phyloP scores from a whole-genome alignment of 495 filamentous ascomycete genomes.

The Friedmanniomyces simplex region DNA sequence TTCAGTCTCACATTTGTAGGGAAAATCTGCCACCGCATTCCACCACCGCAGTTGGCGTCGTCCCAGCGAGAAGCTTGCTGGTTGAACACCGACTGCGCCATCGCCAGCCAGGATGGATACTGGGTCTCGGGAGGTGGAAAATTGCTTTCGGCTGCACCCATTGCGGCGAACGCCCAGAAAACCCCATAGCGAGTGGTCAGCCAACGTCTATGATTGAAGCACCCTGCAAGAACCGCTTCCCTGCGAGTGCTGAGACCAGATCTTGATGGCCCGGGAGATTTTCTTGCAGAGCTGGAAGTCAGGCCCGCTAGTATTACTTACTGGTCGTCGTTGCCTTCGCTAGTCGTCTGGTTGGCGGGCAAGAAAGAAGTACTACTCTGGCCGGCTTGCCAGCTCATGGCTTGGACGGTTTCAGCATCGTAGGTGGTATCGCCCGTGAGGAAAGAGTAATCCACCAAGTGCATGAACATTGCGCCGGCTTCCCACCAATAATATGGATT shows the following conservation, averaged over 20 bases:
- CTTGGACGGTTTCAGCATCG: constrained; percentile 39
- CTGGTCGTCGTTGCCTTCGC: constrained; percentile 46
- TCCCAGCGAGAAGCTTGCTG: constrained; percentile 46
- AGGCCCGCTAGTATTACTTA: no score
- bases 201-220: no score
- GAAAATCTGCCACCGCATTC: constrained; percentile 74
- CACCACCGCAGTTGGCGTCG: constrained; percentile 12
- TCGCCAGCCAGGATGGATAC: constrained; percentile 19
- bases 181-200: no score
- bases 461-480: constrained; percentile 40
- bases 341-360: constrained; percentile 34
- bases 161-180: constrained; percentile 27
- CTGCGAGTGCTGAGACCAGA: no score
- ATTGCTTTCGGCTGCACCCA: constrained; percentile 26
- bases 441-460: constrained; percentile 43
- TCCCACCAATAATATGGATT: no score
- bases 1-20: constrained; percentile 63
- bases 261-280: no score
- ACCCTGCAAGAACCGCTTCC: no score
- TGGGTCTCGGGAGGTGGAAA: constrained; percentile 14
- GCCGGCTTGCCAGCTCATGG: constrained; percentile 39
- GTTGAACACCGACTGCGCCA: constrained; percentile 27
- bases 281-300: no score
- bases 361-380: constrained; percentile 37
- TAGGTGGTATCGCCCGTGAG: constrained; percentile 45